phyloP scores from a whole-genome alignment of 139 green algal genomes.

The Chlorella sp. region DNA sequence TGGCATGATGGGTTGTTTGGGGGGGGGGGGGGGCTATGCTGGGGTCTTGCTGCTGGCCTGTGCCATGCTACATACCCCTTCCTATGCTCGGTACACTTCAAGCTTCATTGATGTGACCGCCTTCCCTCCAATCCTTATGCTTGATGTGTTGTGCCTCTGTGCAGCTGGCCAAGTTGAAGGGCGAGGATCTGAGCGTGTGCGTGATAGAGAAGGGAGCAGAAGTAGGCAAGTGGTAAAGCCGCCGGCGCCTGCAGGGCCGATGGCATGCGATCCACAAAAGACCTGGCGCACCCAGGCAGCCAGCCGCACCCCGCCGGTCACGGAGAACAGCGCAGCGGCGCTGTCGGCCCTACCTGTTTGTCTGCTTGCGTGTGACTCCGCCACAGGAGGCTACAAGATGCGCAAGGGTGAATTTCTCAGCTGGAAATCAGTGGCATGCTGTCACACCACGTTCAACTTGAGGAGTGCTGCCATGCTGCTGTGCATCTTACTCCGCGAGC shows the following conservation, averaged over 20 bases:
- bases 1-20: too few species aligned
- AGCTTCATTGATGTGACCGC: too few species aligned
- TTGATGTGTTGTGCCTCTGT: background rate
- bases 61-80: too few species aligned
- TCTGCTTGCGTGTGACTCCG: background rate
- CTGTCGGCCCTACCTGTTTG: background rate
- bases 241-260: background rate
- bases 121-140: too few species aligned
- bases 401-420: too few species aligned
- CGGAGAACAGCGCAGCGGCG: background rate
- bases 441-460: too few species aligned
- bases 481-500: background rate
- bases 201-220: constrained; percentile 93
- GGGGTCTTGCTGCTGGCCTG: too few species aligned
- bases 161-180: constrained; percentile 70
- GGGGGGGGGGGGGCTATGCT: too few species aligned
- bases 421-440: background rate
- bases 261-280: background rate
- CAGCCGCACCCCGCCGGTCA: background rate
- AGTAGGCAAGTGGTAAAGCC: constrained; percentile 62
- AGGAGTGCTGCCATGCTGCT: background rate
- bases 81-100: too few species aligned
- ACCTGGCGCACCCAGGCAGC: too few species aligned
- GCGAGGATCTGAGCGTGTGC: constrained; percentile 85
- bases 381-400: background rate